These are phyloP conservation scores for Fraxinus angustifolia DNA, from an alignment of 305 asterid genomes.

Conservation along the genomic window DNA sequence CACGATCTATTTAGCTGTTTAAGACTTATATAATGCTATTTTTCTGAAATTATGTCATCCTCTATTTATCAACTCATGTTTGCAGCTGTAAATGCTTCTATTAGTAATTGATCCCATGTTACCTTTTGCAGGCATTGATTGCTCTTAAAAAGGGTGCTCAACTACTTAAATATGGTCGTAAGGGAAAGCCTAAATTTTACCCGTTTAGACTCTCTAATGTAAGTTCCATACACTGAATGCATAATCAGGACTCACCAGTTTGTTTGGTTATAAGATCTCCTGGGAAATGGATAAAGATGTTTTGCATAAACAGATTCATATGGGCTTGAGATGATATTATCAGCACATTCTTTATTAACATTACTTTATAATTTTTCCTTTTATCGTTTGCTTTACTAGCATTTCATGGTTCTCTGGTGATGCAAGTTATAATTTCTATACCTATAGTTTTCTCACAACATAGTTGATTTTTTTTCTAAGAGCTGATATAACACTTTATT, in stretches of 20 bases:
- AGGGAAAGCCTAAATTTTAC: slow-evolving; percentile 87
- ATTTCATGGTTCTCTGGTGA: not conserved
- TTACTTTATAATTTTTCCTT: not conserved
- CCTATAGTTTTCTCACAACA: not conserved
- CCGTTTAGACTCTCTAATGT: slow-evolving; percentile 84
- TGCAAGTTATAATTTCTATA: slow-evolving; percentile 7
- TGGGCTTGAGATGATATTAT: not conserved
- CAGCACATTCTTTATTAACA: slow-evolving; percentile 3
- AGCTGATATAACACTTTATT: slow-evolving; percentile 1
- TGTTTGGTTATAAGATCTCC: not conserved
- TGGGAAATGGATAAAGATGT: not conserved
- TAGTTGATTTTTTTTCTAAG: not conserved
- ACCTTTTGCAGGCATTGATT: slow-evolving; percentile 63
- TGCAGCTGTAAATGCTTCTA: slow-evolving; percentile 2
- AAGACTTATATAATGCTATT: not conserved
- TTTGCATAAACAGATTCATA: not conserved
- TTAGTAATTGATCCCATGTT: slow-evolving; percentile 17
- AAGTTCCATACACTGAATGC: slow-evolving; percentile 34
- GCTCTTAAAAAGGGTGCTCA: slow-evolving; percentile 94
- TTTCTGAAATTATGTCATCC: not conserved
- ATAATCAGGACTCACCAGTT: not conserved
- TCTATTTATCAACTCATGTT: slow-evolving; percentile 1
- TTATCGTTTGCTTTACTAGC: not conserved
- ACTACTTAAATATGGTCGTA: slow-evolving; percentile 89
- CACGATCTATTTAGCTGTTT: slow-evolving; percentile 11